phyloP scores from a whole-genome alignment of 2,329 filamentous ascomycete genomes.

The Alternaria rosae region DNA sequence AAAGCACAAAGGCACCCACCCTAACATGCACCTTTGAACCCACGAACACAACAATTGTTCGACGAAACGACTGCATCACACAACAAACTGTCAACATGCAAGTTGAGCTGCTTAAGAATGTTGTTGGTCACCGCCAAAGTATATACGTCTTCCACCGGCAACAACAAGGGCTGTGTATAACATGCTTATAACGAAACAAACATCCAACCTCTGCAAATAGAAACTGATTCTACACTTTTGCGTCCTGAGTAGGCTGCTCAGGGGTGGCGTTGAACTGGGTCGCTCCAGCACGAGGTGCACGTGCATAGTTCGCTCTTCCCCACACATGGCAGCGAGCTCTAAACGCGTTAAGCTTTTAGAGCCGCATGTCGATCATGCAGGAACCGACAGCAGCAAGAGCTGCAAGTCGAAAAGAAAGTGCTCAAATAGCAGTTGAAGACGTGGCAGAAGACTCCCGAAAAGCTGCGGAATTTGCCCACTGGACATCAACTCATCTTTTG shows the following conservation, averaged over 20 bases:
- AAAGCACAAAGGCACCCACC: background rate
- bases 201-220: background rate
- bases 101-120: background rate
- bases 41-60: background rate
- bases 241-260: background rate
- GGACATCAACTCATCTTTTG: constrained; percentile 2
- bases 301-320: constrained; percentile 35
- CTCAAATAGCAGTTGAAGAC: constrained; percentile 17
- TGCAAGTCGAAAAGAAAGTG: constrained; percentile 21
- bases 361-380: constrained; percentile 46
- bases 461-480: constrained; percentile 19
- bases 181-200: background rate
- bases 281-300: constrained; percentile 28
- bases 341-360: constrained; percentile 46
- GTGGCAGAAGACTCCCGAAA: constrained; percentile 40
- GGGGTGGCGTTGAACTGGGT: constrained; percentile 4
- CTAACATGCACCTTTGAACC: background rate
- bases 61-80: background rate
- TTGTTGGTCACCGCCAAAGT: background rate
- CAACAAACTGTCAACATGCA: background rate
- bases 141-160: background rate
- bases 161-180: background rate
- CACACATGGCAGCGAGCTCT: constrained; percentile 39
- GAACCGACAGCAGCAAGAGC: constrained; percentile 39
- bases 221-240: background rate